Conservation (phyloP, 768 basidiomycete species). For the Rhizopogon vulgaris region DNA sequence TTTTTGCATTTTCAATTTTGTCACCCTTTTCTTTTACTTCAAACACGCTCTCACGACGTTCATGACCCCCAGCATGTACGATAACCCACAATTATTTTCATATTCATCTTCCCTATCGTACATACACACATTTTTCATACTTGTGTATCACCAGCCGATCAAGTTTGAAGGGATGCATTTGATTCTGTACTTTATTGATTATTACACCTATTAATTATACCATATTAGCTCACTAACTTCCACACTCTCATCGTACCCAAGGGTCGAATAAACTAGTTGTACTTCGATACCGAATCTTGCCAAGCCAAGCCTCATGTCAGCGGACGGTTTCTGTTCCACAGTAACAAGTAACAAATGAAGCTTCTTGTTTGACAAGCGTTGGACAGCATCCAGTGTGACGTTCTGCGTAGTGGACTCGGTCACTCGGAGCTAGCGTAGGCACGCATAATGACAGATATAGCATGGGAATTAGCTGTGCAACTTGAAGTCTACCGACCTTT, state of each 20-base stretch:
- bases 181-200: slow-evolving; percentile 23
- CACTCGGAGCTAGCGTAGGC: not conserved
- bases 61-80: slow-evolving; percentile 19
- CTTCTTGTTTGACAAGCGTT: not conserved
- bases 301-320: slow-evolving; percentile 1
- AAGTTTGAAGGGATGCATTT: slow-evolving; percentile 12
- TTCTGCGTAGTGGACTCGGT: not conserved
- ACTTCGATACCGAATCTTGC: not conserved
- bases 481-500: slow-evolving; percentile 3
- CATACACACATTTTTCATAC: slow-evolving; percentile 18
- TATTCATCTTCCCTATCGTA: slow-evolving; percentile 15
- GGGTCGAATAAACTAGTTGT: not conserved
- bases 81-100: slow-evolving; percentile 24
- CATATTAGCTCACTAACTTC: slow-evolving; percentile 23
- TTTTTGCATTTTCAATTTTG: not conserved
- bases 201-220: slow-evolving; percentile 27
- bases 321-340: not conserved
- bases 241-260: not conserved
- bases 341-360: not conserved
- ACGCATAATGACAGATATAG: not conserved
- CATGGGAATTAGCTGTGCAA: slow-evolving; percentile 9
- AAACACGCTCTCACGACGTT: slow-evolving; percentile 8
- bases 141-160: slow-evolving; percentile 9
- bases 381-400: not conserved
- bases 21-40: not conserved